Base-by-base conservation (phyloP, 208 protist species). In the Trypanosoma melophagium region DNA sequence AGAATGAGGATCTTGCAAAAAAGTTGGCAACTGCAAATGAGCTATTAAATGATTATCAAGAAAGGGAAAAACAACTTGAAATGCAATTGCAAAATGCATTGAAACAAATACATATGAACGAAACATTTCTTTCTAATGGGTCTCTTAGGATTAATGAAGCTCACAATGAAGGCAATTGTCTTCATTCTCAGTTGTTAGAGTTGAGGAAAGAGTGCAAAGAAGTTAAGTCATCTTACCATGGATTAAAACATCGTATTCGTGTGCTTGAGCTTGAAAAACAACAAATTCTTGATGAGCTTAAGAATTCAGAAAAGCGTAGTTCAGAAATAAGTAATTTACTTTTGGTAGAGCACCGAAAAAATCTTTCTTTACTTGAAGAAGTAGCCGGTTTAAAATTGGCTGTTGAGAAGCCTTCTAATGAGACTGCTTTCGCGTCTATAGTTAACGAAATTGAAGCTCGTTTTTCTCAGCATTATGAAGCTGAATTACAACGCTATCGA, bases 261-360 rank as follows among this genome's bases (percentile, higher is more conserved):
- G 54, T 68, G 44, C 52, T 69, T 52, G 61, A 68, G 60, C 25
- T 63, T 17, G 60, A 74, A 57, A 74, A 69, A 22, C 28, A 74
- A 41, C 69, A 74, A 61, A 42, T 66, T 74, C 45, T 68, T 35
- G 55, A 55, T 2, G 69, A 74, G 38, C 10, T 74, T 25, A 66
- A 64, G 35, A 45, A 64, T 7, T 45, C 61, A 45, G 69, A 74
- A 40, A 62, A 52, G 19, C 69, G 62, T 40, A 19, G 14, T 12
- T 41, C 56, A 51, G 69, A 74, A n/a, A 21, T 60, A 44, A 59
- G 60, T 19, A 59, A 63, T 60, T 41, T 68, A 31, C 69, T 74
- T 50, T 63, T 47, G 16, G 58, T 40, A 51, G 60, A 69, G 10
- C 50, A 40, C 40, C 21, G 51, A 64, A 55, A 52, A 51, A 67